These are phyloP conservation scores for Hsuehochloa calcarea DNA, from an alignment of 176 grass and related monocot species.

Conservation along the genomic window DNA sequence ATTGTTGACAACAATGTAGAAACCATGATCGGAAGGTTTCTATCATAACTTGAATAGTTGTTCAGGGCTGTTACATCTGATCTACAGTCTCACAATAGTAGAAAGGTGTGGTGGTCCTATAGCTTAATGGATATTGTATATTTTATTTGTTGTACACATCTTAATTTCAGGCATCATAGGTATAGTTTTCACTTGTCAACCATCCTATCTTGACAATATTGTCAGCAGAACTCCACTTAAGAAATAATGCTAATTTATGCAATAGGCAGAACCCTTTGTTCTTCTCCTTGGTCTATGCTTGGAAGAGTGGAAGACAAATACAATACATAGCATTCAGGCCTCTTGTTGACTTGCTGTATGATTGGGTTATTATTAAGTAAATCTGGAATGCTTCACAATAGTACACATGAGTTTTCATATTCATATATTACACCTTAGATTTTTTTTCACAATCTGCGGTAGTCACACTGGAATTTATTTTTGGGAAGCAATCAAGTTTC, in stretches of 20 bases:
- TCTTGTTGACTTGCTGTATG: background rate
- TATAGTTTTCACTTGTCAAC: background rate
- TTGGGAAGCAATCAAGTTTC: background rate
- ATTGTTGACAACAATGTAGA: background rate
- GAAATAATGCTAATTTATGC: background rate
- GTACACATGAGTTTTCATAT: background rate
- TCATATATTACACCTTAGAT: background rate
- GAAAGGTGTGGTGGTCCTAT: background rate
- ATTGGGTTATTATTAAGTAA: background rate
- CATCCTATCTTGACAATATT: conserved; percentile 3
- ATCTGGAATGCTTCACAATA: background rate
- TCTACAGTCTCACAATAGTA: background rate
- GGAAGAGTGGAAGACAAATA: background rate
- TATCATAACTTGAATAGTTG: conserved; percentile 6
- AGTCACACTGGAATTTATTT: background rate
- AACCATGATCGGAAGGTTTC: background rate
- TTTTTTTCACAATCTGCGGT: background rate
- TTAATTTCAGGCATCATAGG: background rate
- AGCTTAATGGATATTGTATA: background rate
- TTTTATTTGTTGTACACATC: background rate
- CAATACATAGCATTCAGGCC: background rate
- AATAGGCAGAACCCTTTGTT: background rate
- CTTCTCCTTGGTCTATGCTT: background rate
- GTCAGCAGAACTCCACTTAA: background rate
- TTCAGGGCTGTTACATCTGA: background rate